A percentile compares a stretch with the other conserved stretches of the same genome.
Evolutionary conservation across 2,329 filamentous ascomycete genomes (phyloP).

Genomic region (Trichophyton benhamiae): DNA sequence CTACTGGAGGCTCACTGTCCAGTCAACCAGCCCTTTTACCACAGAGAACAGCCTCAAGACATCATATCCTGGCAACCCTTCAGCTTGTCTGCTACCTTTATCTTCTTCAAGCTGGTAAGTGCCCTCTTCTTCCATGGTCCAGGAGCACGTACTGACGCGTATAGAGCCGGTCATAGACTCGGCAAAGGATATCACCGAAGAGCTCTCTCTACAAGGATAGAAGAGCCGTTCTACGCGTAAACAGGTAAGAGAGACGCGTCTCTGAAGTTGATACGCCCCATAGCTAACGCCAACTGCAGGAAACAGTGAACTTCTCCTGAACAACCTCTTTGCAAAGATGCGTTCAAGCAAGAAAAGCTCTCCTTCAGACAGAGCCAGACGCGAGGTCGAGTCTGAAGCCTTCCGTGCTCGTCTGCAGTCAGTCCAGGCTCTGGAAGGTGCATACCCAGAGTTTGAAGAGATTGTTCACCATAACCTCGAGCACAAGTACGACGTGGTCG

Average conservation of each 20-base stretch:
- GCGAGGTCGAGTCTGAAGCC: background rate
- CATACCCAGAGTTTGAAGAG: conserved; percentile 3
- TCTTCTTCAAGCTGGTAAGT: background rate
- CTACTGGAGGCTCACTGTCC: background rate
- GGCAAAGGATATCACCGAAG: background rate
- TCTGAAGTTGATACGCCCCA: background rate
- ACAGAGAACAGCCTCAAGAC: background rate
- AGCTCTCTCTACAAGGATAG: background rate
- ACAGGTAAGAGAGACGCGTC: background rate
- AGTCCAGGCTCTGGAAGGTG: background rate
- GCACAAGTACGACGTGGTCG: background rate
- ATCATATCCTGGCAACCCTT: background rate
- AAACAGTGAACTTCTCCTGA: background rate
- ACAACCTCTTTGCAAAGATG: background rate
- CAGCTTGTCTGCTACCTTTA: background rate
- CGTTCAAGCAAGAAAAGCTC: background rate
- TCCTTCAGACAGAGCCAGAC: background rate
- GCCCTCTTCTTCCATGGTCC: too few relatives aligned
- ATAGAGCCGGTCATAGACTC: background rate
- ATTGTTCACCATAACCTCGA: conserved; percentile 5
- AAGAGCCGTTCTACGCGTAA: background rate
- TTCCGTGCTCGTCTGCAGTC: conserved; percentile 1
- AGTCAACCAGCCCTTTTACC: background rate
- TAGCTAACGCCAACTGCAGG: background rate
- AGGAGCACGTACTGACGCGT: background rate